A percentile compares a stretch with the other conserved stretches of the same genome.
Conservation (phyloP, 345 rosid species). For the Psidium guajava region DNA sequence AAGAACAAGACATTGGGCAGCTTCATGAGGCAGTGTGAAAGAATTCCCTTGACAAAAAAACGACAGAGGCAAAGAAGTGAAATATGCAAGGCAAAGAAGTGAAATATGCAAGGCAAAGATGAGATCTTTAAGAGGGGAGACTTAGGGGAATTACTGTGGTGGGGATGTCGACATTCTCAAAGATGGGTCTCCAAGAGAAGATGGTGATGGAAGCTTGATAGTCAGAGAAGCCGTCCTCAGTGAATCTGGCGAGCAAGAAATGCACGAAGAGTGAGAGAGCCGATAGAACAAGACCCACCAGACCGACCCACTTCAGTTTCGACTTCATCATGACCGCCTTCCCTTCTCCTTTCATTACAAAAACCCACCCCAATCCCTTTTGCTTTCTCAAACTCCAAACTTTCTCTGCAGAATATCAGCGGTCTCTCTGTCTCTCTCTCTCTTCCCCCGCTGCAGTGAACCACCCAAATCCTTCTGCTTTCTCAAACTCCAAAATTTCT, state of each 20-base stretch:
- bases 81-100: background rate
- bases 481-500: background rate
- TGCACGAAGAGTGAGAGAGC: constrained; percentile 64
- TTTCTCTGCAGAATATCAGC: background rate
- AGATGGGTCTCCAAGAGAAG: constrained; percentile 96
- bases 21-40: background rate
- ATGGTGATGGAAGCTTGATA: constrained; percentile 78
- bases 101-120: background rate
- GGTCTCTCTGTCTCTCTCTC: background rate
- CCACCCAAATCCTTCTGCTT: background rate
- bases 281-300: constrained; percentile 67
- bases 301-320: constrained; percentile 83
- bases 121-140: background rate
- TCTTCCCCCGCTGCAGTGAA: background rate
- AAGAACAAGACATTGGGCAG: background rate
- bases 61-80: background rate
- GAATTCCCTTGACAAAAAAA: background rate
- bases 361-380: background rate
- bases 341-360: constrained; percentile 56
- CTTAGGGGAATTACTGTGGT: constrained; percentile 27
- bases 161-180: constrained; percentile 42
- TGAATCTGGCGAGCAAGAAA: constrained; percentile 79
- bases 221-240: constrained; percentile 56
- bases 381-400: background rate
- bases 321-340: constrained; percentile 60